Evolutionary conservation across 805 yeast species (phyloP), one percentile per base, ranked within the genome.

Genomic region (Metschnikowia koreensis): DNA sequence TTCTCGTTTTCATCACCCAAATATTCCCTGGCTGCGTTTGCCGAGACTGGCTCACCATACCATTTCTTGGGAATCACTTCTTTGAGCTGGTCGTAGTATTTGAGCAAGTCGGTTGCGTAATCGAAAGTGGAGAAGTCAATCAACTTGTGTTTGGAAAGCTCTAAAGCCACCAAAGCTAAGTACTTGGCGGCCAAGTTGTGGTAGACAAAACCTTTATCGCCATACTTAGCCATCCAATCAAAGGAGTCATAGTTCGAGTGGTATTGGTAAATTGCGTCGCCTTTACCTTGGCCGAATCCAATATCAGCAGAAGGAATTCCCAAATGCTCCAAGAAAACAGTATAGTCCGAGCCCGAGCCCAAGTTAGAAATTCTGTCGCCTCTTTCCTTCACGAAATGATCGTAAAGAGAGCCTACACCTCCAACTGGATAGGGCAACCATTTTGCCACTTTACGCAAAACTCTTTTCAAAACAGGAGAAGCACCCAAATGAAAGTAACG

Each of bases 141-240:
- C 1, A 87, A 73, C 60, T 84, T 88, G 46, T 72, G 76, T 56
- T 86, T 88, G 59, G 80, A 72, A 46, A 86, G 62, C 46, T 76
- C 75, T 51, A 86, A 66, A 0, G 78, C 68, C 10, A 83, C 63
- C 41, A 85, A 68, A 0, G 91, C 87, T 48, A 81, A 67, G 63
- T 80, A 82, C 59, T 81, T 83, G 1, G 89, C 82, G 49, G 84
- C 62, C 22, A 80, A 71, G 54, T 77, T 79, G 55, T 86, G 91
- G 47, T 70, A 70, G 16, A 71, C 69, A 51, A 78, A 81, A 0
- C 76, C 79, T 10, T 81, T 79, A 59, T 83, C 88, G 13, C 79
- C 76, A 57, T 69, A 73, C 6, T 67, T 67, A 28, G 75, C 70
- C 67, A 84, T 70, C 86, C 89, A 84, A 48, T 76, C 61, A 41